These are phyloP conservation scores for Yamadazyma jaroonii DNA, from an alignment of 1,139 yeast species.

Conservation along the genomic window DNA sequence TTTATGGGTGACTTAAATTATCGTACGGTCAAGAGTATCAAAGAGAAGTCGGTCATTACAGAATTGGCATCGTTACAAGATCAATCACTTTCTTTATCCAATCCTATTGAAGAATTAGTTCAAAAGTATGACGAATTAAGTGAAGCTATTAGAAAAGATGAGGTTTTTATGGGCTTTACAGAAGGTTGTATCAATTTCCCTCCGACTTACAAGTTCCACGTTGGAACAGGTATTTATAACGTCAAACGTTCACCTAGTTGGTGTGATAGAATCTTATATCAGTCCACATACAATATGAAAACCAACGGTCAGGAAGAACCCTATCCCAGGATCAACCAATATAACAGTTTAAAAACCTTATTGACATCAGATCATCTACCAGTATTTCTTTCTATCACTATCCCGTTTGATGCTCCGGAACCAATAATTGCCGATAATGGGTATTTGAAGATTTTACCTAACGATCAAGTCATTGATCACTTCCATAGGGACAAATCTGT, in stretches of 20 bases:
- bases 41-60: constrained; percentile 14
- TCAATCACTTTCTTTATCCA: constrained; percentile 15
- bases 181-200: constrained; percentile 62
- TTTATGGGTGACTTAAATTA: constrained; percentile 85
- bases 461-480: constrained; percentile 21
- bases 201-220: constrained; percentile 73
- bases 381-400: constrained; percentile 41
- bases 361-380: constrained; percentile 43
- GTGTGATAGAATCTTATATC: constrained; percentile 80
- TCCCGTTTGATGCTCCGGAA: constrained; percentile 44
- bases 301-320: constrained; percentile 1
- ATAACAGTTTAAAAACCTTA: constrained; percentile 36
- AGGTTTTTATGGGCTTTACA: constrained; percentile 56
- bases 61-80: constrained; percentile 25
- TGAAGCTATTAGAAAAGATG: constrained; percentile 37
- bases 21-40: constrained; percentile 45
- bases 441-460: constrained; percentile 37
- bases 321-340: constrained; percentile 29
- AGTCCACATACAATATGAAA: constrained; percentile 35
- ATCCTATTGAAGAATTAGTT: constrained; percentile 22
- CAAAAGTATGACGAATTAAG: constrained; percentile 59
- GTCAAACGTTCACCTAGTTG: constrained; percentile 73
- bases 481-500: constrained; percentile 13
- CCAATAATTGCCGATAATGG: constrained; percentile 41
- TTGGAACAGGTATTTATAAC: constrained; percentile 52